phyloP scores from a whole-genome alignment of 495 filamentous ascomycete genomes.

The Massariosphaeria phaeospora region DNA sequence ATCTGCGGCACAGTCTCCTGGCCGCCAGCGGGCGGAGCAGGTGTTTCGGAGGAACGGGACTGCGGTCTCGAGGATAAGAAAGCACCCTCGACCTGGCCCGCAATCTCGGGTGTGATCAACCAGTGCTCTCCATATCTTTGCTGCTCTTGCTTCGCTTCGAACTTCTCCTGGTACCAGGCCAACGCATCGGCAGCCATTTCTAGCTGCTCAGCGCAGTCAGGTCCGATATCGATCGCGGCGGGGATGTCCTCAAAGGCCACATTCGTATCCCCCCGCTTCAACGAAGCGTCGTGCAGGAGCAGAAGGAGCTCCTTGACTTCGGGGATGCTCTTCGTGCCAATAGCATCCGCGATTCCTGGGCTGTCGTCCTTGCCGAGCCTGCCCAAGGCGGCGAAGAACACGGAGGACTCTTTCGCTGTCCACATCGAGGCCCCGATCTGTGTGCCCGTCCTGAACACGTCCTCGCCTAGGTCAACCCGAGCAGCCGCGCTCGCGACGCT shows the following conservation, averaged over 20 bases:
- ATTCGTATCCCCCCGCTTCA: slow-evolving; percentile 26
- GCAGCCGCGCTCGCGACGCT: slow-evolving; percentile 14
- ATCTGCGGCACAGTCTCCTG: slow-evolving; percentile 1
- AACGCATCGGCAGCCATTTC: slow-evolving; percentile 63
- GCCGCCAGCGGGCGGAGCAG: not conserved
- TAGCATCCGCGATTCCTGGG: slow-evolving; percentile 53
- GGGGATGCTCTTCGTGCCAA: slow-evolving; percentile 66
- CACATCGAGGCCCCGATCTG: slow-evolving; percentile 67
- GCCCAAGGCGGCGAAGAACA: slow-evolving; percentile 61
- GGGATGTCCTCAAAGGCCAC: slow-evolving; percentile 50
- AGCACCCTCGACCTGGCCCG: slow-evolving; percentile 38
- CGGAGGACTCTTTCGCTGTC: slow-evolving; percentile 62
- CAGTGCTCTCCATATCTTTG: slow-evolving; percentile 53
- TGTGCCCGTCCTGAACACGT: slow-evolving; percentile 34
- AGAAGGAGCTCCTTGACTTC: slow-evolving; percentile 67
- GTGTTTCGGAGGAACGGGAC: slow-evolving; percentile 1
- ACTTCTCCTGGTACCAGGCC: slow-evolving; percentile 50
- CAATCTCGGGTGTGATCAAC: slow-evolving; percentile 48
- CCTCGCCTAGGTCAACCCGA: slow-evolving; percentile 16
- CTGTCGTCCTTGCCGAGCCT: slow-evolving; percentile 59
- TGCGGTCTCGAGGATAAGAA: not conserved
- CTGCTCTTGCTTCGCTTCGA: slow-evolving; percentile 53
- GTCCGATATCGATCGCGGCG: slow-evolving; percentile 67
- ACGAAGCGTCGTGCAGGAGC: slow-evolving; percentile 52
- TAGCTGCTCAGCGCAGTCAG: slow-evolving; percentile 59